These are phyloP conservation scores for Zygosaccharomyces sapae DNA, from an alignment of 1,139 yeast species.

Conservation along the genomic window DNA sequence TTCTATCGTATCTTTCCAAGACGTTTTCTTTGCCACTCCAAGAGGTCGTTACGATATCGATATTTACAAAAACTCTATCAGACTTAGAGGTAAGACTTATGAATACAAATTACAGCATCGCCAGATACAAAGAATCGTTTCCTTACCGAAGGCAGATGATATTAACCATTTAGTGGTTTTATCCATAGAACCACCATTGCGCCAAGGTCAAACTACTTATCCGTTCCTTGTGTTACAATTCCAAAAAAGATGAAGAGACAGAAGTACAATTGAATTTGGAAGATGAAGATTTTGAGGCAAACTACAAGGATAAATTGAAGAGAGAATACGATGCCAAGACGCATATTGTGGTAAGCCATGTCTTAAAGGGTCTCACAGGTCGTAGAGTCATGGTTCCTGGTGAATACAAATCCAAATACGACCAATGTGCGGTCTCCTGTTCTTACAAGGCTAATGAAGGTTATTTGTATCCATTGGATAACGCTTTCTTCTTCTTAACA, in stretches of 20 bases:
- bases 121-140: slow-evolving; percentile 84
- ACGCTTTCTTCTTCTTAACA: slow-evolving; percentile 84
- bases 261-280: slow-evolving; percentile 84
- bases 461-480: slow-evolving; percentile 82
- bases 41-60: slow-evolving; percentile 98
- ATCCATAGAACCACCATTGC: slow-evolving; percentile 90
- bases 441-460: slow-evolving; percentile 96
- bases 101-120: slow-evolving; percentile 92
- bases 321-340: slow-evolving; percentile 78
- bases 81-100: slow-evolving; percentile 95
- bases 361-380: slow-evolving; percentile 86
- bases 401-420: slow-evolving; percentile 65
- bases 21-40: slow-evolving; percentile 89
- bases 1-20: slow-evolving; percentile 92
- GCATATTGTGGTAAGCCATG: slow-evolving; percentile 81
- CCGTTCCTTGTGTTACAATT: slow-evolving; percentile 90
- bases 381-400: slow-evolving; percentile 85
- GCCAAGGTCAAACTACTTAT: slow-evolving; percentile 95
- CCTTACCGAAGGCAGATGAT: slow-evolving; percentile 92
- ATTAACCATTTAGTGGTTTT: slow-evolving; percentile 80
- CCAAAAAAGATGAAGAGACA: slow-evolving; percentile 80
- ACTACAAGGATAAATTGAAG: slow-evolving; percentile 73
- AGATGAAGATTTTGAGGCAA: slow-evolving; percentile 73
- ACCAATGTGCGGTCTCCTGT: slow-evolving; percentile 84
- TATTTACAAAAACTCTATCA: slow-evolving; percentile 80